These are phyloP conservation scores for Kodamaea plutei DNA, from an alignment of 1,139 yeast genomes.

Conservation along the genomic window DNA sequence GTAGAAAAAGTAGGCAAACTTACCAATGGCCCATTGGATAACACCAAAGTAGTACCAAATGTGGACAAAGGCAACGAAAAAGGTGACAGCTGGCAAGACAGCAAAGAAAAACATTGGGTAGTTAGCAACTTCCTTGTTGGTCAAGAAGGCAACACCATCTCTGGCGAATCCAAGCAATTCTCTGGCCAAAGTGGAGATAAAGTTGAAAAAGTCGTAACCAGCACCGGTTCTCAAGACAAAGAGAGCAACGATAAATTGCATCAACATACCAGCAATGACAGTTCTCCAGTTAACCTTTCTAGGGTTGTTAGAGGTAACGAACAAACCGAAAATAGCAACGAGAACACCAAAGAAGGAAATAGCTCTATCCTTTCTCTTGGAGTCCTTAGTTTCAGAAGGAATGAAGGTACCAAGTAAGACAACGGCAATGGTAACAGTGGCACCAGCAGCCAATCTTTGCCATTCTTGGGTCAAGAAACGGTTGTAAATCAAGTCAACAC, in stretches of 20 bases:
- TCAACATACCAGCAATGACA: slow-evolving; percentile 58
- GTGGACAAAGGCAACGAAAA: slow-evolving; percentile 63
- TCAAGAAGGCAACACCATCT: slow-evolving; percentile 60
- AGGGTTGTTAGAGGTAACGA: slow-evolving; percentile 45
- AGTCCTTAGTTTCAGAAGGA: slow-evolving; percentile 48
- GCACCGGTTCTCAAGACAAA: slow-evolving; percentile 59
- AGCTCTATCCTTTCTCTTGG: slow-evolving; percentile 52
- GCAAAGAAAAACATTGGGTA: slow-evolving; percentile 52
- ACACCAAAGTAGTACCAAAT: slow-evolving; percentile 59
- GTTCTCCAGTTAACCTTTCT: slow-evolving; percentile 54
- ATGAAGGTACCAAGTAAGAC: slow-evolving; percentile 54
- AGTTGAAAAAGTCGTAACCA: slow-evolving; percentile 63
- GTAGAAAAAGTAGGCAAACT: slow-evolving; percentile 57
- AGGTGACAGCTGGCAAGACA: slow-evolving; percentile 59
- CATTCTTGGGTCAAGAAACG: slow-evolving; percentile 30
- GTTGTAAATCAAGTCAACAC: slow-evolving; percentile 35
- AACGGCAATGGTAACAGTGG: slow-evolving; percentile 42
- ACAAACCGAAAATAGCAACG: slow-evolving; percentile 47
- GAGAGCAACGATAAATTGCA: slow-evolving; percentile 59
- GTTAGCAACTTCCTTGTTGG: slow-evolving; percentile 37
- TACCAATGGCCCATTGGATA: slow-evolving; percentile 59
- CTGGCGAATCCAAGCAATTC: slow-evolving; percentile 58
- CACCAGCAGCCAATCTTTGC: slow-evolving; percentile 45
- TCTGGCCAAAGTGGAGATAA: slow-evolving; percentile 57
- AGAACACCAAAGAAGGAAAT: slow-evolving; percentile 56